Percentiles rank a stretch among this genome's conserved stretches.
Conservation (phyloP, 2,329 filamentous ascomycete species). For the Colletotrichum tamarilloi region DNA sequence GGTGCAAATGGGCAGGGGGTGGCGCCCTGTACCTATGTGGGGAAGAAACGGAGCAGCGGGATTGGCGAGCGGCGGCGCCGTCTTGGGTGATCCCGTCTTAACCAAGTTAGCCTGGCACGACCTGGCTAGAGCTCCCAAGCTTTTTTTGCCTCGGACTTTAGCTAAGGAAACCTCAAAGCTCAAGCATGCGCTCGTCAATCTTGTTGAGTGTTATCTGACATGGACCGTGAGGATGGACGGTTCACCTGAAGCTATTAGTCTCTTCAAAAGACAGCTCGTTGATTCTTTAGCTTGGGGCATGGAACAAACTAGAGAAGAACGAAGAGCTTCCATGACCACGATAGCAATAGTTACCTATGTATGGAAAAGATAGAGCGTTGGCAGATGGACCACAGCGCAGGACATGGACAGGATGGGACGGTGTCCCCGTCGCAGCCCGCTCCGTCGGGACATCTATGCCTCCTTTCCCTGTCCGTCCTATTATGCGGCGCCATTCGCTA, state of each 20-base stretch:
- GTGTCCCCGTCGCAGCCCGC: not conserved
- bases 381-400: not conserved
- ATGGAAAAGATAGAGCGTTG: not conserved
- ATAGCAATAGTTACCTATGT: not conserved
- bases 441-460: constrained; percentile 30
- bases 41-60: constrained; percentile 8
- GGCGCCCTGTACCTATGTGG: constrained; percentile 14
- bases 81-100: not conserved
- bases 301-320: not conserved
- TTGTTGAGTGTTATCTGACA: too few species aligned
- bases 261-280: not conserved
- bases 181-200: not conserved
- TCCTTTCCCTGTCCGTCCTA: constrained; percentile 23
- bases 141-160: not conserved
- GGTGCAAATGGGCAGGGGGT: constrained; percentile 11
- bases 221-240: not conserved
- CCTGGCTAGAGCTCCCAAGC: not conserved
- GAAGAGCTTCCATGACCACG: not conserved
- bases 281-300: not conserved
- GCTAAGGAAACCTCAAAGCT: not conserved
- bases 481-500: not conserved
- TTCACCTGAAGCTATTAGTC: not conserved
- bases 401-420: not conserved
- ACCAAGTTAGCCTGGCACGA: not conserved
- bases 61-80: not conserved